Evolutionary conservation across 2,329 filamentous ascomycete genomes (phyloP), one percentile per base, ranked within the genome.

Genomic region (Xylariales sp.): DNA sequence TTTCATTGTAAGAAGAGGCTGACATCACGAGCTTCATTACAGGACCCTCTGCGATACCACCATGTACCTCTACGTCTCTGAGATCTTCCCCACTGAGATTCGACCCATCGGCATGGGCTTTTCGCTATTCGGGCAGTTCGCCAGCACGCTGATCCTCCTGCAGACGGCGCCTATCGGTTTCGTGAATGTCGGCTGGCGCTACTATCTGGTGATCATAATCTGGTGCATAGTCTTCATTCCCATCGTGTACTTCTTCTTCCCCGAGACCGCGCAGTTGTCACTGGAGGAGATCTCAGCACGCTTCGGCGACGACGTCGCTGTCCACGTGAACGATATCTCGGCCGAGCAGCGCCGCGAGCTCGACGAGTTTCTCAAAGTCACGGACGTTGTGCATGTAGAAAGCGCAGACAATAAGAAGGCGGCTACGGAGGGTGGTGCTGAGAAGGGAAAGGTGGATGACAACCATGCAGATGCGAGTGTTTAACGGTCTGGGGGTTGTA

Each of bases 281-380:
- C 50, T 71, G 8, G 69, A 72, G 40, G 67, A 71, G 43, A 63
- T 72, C 17, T 62, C 57, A 12, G 51, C 60, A 38, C 63, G 62
- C 35, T 71, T 74, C 38, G 71, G 70, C 6, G 70, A 75, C 34
- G 68, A 74, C 17, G 67, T 73, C 6, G 67, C 67, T n/a, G n/a
- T n/a, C n/a, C n/a, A n/a, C n/a, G n/a, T n/a, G n/a, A n/a, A n/a
- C n/a, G n/a, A n/a, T n/a, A n/a, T n/a, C n/a, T n/a, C n/a, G n/a
- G n/a, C n/a, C n/a, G n/a, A n/a, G n/a, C n/a, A n/a, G n/a, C n/a
- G n/a, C n/a, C n/a, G n/a, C n/a, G n/a, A n/a, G n/a, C n/a, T n/a
- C n/a, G n/a, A n/a, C n/a, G n/a, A n/a, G n/a, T n/a, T n/a, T n/a
- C n/a, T n/a, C n/a, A n/a, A n/a, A n/a, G n/a, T n/a, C n/a, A n/a